These are phyloP conservation scores for Aspergillus campestris DNA, from an alignment of 495 filamentous ascomycete genomes.

Conservation along the genomic window DNA sequence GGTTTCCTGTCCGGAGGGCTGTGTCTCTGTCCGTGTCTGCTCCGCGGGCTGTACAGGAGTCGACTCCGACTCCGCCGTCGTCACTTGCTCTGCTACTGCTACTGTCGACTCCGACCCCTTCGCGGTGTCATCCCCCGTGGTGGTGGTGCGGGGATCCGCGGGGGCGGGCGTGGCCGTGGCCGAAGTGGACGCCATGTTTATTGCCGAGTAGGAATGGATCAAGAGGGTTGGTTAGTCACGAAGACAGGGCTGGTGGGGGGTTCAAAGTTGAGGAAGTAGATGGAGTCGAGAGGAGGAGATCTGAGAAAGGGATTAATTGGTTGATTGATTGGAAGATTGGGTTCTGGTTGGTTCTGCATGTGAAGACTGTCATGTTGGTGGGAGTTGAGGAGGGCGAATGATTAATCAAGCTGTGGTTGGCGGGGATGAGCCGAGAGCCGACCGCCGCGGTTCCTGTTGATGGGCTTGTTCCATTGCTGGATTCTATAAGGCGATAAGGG, in stretches of 20 bases:
- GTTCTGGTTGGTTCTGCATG: neutral
- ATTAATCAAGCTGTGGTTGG: neutral
- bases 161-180: slow-evolving; percentile 1
- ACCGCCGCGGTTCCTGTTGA: slow-evolving; percentile 1
- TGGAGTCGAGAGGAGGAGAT: no score
- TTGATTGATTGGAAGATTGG: no score
- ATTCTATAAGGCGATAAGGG: neutral
- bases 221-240: neutral
- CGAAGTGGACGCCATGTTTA: slow-evolving; percentile 12
- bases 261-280: no score
- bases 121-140: slow-evolving; percentile 2
- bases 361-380: slow-evolving; percentile 1
- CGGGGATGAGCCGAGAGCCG: neutral
- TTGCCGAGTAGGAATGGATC: neutral
- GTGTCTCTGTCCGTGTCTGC: neutral
- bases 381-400: neutral
- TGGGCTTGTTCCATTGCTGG: neutral
- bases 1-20: slow-evolving; percentile 1
- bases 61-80: no score
- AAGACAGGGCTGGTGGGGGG: no score
- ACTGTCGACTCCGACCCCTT: neutral
- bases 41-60: no score
- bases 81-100: neutral
- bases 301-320: no score
- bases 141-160: neutral